Conservation (phyloP, 768 basidiomycete genomes). For the Austroboletus festivus region DNA sequence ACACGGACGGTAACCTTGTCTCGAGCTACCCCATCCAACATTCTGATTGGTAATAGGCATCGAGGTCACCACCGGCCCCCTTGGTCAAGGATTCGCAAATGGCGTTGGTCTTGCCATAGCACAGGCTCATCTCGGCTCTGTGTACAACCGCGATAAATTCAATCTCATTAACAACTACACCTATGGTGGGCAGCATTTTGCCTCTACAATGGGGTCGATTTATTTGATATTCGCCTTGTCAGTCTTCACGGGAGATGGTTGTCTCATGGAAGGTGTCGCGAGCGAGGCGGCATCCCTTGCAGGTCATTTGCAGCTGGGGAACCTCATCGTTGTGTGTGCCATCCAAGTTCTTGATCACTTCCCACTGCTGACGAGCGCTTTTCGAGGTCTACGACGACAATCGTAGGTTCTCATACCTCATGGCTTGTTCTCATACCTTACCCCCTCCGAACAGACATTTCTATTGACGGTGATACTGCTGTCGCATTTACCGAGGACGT, state of each 20-base stretch:
- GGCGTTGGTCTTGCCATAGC: constrained; percentile 93
- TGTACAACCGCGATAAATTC: constrained; percentile 85
- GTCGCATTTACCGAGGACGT: constrained; percentile 95
- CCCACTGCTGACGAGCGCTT: constrained; percentile 13
- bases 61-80: constrained; percentile 93
- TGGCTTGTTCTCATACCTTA: constrained; percentile 2
- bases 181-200: constrained; percentile 58
- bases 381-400: constrained; percentile 90
- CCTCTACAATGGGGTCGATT: too few relatives aligned
- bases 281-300: constrained; percentile 89
- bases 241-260: constrained; percentile 94
- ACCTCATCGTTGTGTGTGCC: constrained; percentile 78
- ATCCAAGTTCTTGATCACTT: constrained; percentile 11
- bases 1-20: constrained; percentile 52
- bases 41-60: constrained; percentile 43
- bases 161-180: constrained; percentile 83
- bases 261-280: constrained; percentile 96
- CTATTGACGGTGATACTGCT: constrained; percentile 92
- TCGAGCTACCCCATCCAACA: neutral
- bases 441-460: constrained; percentile 63
- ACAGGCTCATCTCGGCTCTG: constrained; percentile 85
- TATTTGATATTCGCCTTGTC: constrained; percentile 5
- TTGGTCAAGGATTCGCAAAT: constrained; percentile 93
- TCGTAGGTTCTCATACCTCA: constrained; percentile 48
- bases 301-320: constrained; percentile 91